phyloP scores from a whole-genome alignment of 192 early-diverging fungal genomes.

The Backusella tarrabulga region DNA sequence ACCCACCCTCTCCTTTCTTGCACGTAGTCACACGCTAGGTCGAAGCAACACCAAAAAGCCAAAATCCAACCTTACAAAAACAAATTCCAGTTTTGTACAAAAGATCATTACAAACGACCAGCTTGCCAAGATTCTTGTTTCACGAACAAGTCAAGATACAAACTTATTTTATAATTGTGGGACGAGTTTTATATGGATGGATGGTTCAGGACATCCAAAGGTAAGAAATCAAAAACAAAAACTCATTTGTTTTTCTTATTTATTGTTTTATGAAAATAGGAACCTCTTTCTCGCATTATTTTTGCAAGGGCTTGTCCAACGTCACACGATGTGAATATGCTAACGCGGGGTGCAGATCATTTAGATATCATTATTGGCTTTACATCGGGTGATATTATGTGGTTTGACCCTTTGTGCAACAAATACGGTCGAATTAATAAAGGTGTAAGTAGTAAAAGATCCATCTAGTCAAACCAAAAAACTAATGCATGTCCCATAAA shows the following conservation, averaged over 20 bases:
- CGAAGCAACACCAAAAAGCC: constrained; percentile 33
- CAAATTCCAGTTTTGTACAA: constrained; percentile 68
- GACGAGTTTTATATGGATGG: constrained; percentile 67
- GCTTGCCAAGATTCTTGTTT: constrained; percentile 58
- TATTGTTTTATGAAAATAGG: constrained; percentile 37
- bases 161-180: constrained; percentile 79
- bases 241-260: neutral
- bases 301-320: constrained; percentile 77
- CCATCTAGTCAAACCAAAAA: neutral
- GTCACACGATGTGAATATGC: constrained; percentile 82
- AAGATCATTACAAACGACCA: constrained; percentile 69
- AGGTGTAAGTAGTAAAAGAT: constrained; percentile 42
- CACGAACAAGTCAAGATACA: constrained; percentile 53
- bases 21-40: constrained; percentile 13
- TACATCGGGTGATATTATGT: constrained; percentile 75
- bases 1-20: constrained; percentile 22
- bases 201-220: constrained; percentile 56
- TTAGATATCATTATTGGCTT: constrained; percentile 88
- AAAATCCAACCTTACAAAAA: constrained; percentile 67
- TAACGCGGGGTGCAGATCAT: constrained; percentile 67
- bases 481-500: neutral
- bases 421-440: constrained; percentile 87
- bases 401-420: constrained; percentile 86
- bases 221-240: constrained; percentile 35
- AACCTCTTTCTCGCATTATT: constrained; percentile 77